Evolutionary conservation across 2,329 filamentous ascomycete species (phyloP), one percentile per base, ranked within the genome.

Genomic region (Colletotrichum salicis): DNA sequence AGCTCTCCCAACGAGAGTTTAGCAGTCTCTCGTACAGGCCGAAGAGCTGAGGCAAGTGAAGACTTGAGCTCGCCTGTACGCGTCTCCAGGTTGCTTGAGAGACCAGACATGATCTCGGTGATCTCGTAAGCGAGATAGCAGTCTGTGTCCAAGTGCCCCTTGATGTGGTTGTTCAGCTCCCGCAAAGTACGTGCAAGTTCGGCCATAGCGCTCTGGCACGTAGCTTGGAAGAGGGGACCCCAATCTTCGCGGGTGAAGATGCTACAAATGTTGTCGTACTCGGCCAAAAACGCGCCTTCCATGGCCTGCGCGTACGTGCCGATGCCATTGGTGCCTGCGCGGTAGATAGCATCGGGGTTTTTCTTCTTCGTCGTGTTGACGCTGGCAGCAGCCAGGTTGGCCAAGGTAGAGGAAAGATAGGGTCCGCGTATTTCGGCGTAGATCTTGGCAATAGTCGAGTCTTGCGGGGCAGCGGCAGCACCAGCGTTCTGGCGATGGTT

Each of bases 81-180:
- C 5, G 89, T 88, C 74, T 97, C 96, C 4, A 99, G 85, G 51
- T 92, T 91, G 67, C 91, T 92, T 2, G 94, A 95, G 59, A 97
- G 87, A 13, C 88, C 89, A 0, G 94, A 93, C 58, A 98, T 90
- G 72, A 98, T 94, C 77, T 97, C 96, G 37, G 97, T 94, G 37
- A 98, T 94, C 79, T 99, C 96, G 80, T 97, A 99, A 8, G 95
- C 95, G 60, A 99, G 88, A 80, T 94, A 98, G 82, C 96, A 98
- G 80, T 99, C 96, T 0, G 94, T 97, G 75, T 91, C 89, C 51
- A 98, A 84, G 78, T 98, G 95, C 52, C 89, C 85, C 79, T 95
- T 95, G 81, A 98, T 95, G 78, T 98, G 95, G 61, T 90, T 88
- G 80, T 98, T 98, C 37, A 99, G 87, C 78, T 98, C 96, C 33